Evolutionary conservation across 176 grass and related monocot genomes (phyloP).

Genomic region (Leersia perrieri): DNA sequence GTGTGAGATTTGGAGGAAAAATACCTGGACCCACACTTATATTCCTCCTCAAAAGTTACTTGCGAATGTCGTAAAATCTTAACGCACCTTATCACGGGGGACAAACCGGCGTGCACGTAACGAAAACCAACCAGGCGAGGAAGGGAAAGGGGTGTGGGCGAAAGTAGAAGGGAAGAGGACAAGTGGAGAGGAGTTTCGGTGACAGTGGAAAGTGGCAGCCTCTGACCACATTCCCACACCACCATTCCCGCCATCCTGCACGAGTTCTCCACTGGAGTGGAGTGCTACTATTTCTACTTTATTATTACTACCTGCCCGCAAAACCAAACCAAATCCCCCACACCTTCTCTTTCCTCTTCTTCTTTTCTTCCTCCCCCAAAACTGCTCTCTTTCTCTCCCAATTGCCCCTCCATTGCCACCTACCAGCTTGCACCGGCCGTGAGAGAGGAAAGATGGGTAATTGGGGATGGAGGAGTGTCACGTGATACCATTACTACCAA

Average conservation of each 20-base stretch:
- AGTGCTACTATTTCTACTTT: not conserved
- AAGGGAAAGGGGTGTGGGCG: not conserved
- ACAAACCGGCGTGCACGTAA: not conserved
- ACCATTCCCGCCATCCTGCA: not conserved
- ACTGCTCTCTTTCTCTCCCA: not conserved
- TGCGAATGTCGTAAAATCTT: no score
- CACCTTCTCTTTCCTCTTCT: not conserved
- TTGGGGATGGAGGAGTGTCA: constrained; percentile 33
- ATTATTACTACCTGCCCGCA: not conserved
- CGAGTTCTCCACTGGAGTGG: not conserved
- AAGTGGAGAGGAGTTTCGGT: constrained; percentile 30
- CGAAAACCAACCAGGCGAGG: not conserved
- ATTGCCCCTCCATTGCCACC: constrained; percentile 29
- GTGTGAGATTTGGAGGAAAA: no score
- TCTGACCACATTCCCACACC: constrained; percentile 13
- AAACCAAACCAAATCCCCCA: constrained; percentile 25
- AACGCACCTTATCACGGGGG: no score
- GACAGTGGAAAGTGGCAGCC: constrained; percentile 32
- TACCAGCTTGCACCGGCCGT: not conserved
- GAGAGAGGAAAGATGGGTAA: constrained; percentile 7
- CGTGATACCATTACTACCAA: not conserved
- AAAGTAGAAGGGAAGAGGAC: not conserved
- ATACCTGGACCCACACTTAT: no score
- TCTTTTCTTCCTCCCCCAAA: not conserved
- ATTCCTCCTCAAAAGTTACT: no score